phyloP scores from a whole-genome alignment of 345 rosid species.

The Eucalyptus regnans region DNA sequence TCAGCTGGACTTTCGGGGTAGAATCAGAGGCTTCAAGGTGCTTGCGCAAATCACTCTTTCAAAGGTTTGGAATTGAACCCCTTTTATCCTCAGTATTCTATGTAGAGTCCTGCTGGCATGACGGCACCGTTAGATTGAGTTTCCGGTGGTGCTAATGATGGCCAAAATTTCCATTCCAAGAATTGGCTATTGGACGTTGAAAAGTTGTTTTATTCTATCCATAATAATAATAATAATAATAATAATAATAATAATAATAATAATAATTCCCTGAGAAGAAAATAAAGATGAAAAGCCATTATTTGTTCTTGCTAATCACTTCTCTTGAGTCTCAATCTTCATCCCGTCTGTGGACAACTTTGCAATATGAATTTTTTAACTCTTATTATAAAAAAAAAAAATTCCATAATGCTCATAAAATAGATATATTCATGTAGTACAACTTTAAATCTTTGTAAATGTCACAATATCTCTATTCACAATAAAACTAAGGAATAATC shows the following conservation, averaged over 20 bases:
- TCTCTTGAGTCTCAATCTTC: not conserved
- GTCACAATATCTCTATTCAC: not conserved
- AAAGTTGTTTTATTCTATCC: not conserved
- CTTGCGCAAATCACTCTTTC: not conserved
- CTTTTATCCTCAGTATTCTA: not conserved
- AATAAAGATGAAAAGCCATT: not conserved
- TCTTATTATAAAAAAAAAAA: not conserved
- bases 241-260: not conserved
- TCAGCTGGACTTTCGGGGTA: not conserved
- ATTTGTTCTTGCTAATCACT: not conserved
- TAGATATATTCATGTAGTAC: not conserved
- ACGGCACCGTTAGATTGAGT: not conserved
- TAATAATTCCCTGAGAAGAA: not conserved
- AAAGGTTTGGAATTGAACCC: too few relatives aligned
- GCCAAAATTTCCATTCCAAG: not conserved
- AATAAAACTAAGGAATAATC: not conserved
- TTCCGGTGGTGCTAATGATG: not conserved
- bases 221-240: not conserved
- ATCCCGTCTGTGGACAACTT: not conserved
- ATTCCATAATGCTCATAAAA: not conserved
- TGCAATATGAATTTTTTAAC: not conserved
- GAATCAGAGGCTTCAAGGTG: not conserved
- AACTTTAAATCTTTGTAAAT: not conserved
- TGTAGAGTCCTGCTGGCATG: not conserved
- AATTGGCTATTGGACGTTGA: not conserved